A percentile compares a stretch with the other conserved stretches of the same genome.
Evolutionary conservation across 257 asterid species (phyloP).

Genomic region (Nicotiana paniculata): DNA sequence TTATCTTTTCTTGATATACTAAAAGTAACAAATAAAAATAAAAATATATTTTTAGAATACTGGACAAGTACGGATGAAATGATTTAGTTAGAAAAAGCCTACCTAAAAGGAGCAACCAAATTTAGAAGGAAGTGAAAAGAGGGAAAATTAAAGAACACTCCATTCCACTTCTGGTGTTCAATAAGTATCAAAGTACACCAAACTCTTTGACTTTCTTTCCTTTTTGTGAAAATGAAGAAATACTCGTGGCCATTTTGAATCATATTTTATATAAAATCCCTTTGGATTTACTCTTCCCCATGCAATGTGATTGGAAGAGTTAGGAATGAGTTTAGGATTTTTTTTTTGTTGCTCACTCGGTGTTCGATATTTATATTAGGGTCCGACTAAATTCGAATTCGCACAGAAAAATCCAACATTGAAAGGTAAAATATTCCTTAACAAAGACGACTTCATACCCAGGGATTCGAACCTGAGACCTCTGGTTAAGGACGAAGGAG

Average conservation of each 20-base stretch:
- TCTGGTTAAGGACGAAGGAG: too few relatives aligned
- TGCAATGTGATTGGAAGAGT: constrained; percentile 8
- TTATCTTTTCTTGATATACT: too few relatives aligned
- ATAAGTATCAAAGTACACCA: neutral
- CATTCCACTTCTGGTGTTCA: neutral
- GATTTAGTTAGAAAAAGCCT: neutral
- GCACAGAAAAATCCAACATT: too few relatives aligned
- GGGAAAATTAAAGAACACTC: neutral
- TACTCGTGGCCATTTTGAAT: neutral
- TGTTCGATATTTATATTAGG: too few relatives aligned
- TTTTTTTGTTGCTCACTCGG: too few relatives aligned
- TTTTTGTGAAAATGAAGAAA: constrained; percentile 7
- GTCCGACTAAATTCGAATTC: too few relatives aligned
- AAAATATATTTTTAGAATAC: too few relatives aligned
- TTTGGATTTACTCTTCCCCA: constrained; percentile 12
- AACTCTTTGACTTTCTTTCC: neutral
- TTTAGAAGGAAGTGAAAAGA: neutral
- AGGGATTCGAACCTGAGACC: too few relatives aligned
- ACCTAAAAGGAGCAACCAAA: constrained; percentile 7
- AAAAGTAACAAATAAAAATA: too few relatives aligned
- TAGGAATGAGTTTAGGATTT: neutral
- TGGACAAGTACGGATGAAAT: too few relatives aligned
- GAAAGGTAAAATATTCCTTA: too few relatives aligned
- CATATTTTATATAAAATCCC: neutral
- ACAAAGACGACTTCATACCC: too few relatives aligned